Evolutionary conservation across 2,329 filamentous ascomycete species (phyloP).

Genomic region (Aaosphaeria arxii): DNA sequence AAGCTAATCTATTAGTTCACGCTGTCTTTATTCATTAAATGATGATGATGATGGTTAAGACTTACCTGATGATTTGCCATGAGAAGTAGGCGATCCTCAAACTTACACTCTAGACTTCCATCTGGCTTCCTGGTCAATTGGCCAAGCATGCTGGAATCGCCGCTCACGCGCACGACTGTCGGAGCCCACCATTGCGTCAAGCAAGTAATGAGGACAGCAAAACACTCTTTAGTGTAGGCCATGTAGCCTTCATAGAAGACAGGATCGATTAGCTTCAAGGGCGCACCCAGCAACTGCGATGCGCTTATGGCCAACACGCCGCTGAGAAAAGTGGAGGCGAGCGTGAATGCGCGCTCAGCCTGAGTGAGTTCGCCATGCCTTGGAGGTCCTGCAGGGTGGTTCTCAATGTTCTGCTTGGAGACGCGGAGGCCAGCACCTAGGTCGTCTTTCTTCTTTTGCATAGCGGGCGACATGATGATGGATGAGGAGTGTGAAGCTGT

Average conservation of each 20-base stretch:
- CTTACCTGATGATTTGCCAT: conserved; percentile 78
- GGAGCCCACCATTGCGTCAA: conserved; percentile 88
- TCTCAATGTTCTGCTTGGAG: conserved; percentile 40
- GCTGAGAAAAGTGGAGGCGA: conserved; percentile 50
- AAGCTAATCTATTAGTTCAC: conserved; percentile 46
- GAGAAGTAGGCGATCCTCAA: conserved; percentile 77
- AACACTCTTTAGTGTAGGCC: conserved; percentile 80
- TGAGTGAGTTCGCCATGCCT: conserved; percentile 48
- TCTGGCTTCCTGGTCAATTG: conserved; percentile 69
- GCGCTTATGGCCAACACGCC: conserved; percentile 53
- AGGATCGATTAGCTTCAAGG: conserved; percentile 72
- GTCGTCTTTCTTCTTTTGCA: conserved; percentile 33
- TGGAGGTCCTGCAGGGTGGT: conserved; percentile 43
- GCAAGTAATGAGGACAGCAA: conserved; percentile 73
- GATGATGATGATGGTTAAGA: not conserved
- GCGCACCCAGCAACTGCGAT: conserved; percentile 73
- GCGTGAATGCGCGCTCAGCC: conserved; percentile 49
- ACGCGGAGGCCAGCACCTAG: conserved; percentile 44
- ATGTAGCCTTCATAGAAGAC: conserved; percentile 84
- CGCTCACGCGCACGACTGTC: conserved; percentile 77
- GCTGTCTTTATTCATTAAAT: not conserved
- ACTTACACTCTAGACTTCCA: conserved; percentile 72
- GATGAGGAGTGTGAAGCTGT: not conserved
- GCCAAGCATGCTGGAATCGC: conserved; percentile 73
- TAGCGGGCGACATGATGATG: conserved; percentile 16